These are phyloP conservation scores for Coniochaeta sp. DNA, from an alignment of 2,329 filamentous ascomycete genomes.

Conservation along the genomic window DNA sequence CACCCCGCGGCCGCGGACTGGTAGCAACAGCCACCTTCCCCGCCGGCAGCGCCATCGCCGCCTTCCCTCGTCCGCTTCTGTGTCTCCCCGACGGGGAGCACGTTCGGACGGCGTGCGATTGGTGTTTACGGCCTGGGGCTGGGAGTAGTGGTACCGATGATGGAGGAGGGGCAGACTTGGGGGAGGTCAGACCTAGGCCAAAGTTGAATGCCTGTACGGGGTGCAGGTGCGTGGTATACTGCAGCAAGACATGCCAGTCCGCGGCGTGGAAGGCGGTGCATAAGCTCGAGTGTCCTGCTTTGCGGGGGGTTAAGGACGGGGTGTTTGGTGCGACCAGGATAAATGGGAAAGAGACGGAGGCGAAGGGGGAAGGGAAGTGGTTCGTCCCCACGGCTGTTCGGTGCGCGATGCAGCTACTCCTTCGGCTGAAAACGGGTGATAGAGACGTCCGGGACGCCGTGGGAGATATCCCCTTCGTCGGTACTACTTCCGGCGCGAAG, in stretches of 20 bases:
- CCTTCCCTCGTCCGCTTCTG: conserved; percentile 35
- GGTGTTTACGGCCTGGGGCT: conserved; percentile 32
- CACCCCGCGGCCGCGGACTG: conserved; percentile 34
- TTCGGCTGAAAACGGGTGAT: conserved; percentile 21
- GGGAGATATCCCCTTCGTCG: neutral
- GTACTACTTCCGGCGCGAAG: neutral
- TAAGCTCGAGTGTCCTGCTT: conserved; percentile 44
- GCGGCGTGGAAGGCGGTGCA: conserved; percentile 47
- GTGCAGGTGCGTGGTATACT: conserved; percentile 49
- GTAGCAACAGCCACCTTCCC: conserved; percentile 32
- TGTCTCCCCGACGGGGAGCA: conserved; percentile 39
- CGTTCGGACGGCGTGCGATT: conserved; percentile 36
- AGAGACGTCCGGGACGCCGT: conserved; percentile 24
- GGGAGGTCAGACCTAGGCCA: no score
- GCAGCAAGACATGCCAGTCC: conserved; percentile 44
- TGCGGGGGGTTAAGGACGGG: conserved; percentile 19
- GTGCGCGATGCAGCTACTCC: conserved; percentile 43
- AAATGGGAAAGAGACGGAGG: conserved; percentile 6
- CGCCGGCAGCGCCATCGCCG: conserved; percentile 38
- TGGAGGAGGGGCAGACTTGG: no score
- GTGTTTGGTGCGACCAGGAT: conserved; percentile 2
- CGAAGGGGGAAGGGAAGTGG: conserved; percentile 17
- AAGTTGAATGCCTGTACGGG: conserved; percentile 35
- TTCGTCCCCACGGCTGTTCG: conserved; percentile 48
- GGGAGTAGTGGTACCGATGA: no score